Evolutionary conservation across 2,329 filamentous ascomycete species (phyloP).

Genomic region (Xylaria sp.): DNA sequence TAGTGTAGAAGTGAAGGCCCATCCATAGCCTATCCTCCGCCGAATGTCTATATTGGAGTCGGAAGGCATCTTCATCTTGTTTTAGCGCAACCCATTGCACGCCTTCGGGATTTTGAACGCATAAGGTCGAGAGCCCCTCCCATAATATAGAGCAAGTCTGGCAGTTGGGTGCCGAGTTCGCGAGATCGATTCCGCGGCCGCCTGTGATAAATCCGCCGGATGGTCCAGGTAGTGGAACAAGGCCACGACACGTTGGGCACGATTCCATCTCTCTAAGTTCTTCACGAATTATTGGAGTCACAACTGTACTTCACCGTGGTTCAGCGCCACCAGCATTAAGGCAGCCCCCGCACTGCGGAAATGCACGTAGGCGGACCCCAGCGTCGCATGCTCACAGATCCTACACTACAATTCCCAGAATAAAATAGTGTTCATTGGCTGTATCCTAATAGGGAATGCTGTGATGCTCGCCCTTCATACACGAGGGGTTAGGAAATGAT

Average conservation of each 20-base stretch:
- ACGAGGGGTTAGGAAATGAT: no score
- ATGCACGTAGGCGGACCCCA: neutral
- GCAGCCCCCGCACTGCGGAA: neutral
- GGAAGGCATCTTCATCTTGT: constrained; percentile 32
- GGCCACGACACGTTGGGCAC: constrained; percentile 10
- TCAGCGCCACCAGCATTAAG: neutral
- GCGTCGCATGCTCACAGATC: neutral
- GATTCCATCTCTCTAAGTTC: neutral
- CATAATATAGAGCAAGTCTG: constrained; percentile 38
- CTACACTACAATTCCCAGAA: neutral
- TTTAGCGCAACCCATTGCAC: constrained; percentile 33
- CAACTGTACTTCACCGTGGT: neutral
- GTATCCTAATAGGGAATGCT: neutral
- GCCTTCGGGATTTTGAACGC: constrained; percentile 12
- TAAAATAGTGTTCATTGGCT: neutral
- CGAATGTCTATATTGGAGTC: constrained; percentile 34
- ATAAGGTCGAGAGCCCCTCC: constrained; percentile 36
- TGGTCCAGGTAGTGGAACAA: constrained; percentile 35
- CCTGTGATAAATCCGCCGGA: constrained; percentile 38
- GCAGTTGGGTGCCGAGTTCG: constrained; percentile 33
- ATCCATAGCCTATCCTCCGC: constrained; percentile 27
- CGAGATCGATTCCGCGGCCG: constrained; percentile 32
- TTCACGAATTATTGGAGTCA: neutral
- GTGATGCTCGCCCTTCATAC: neutral
- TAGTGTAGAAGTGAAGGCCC: constrained; percentile 39